Conservation (phyloP, 2,329 filamentous ascomycete species). For the Fonsecaea multimorphosa region DNA sequence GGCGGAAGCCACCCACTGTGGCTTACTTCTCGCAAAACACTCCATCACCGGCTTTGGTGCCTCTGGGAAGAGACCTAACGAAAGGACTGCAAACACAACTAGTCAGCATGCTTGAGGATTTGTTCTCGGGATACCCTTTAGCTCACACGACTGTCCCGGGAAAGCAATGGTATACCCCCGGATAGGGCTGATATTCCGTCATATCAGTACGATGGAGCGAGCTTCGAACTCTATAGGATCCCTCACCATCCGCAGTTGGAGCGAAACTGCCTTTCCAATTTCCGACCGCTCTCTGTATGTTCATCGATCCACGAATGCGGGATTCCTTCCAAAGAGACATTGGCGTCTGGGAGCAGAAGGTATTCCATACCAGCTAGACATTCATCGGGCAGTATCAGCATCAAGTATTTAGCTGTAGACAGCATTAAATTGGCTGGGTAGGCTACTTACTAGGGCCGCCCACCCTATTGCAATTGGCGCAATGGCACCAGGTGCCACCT, state of each 20-base stretch:
- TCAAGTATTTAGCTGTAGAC: conserved; percentile 2
- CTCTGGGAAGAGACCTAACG: conserved; percentile 2
- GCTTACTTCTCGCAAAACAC: conserved; percentile 2
- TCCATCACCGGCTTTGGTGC: conserved; percentile 2
- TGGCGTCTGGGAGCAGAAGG: neutral
- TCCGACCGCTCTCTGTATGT: neutral
- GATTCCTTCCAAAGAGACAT: neutral
- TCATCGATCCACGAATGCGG: conserved; percentile 3
- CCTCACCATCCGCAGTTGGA: conserved; percentile 5
- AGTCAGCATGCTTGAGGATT: conserved; percentile 2
- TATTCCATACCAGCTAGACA: conserved; percentile 7
- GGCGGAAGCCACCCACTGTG: conserved; percentile 2
- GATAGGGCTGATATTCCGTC: neutral
- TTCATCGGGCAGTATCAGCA: neutral
- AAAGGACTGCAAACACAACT: neutral
- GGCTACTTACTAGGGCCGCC: conserved; percentile 3
- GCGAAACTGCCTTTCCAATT: conserved; percentile 3
- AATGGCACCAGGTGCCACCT: conserved; percentile 5
- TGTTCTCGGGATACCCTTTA: neutral
- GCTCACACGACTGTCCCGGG: conserved; percentile 1
- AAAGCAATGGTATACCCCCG: conserved; percentile 2
- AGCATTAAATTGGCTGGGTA: conserved; percentile 1
- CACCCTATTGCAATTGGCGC: conserved; percentile 1
- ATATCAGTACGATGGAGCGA: conserved; percentile 6
- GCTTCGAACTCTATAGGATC: conserved; percentile 5